Evolutionary conservation across 306 rosid species (phyloP).

Genomic region (Argentina anserina): DNA sequence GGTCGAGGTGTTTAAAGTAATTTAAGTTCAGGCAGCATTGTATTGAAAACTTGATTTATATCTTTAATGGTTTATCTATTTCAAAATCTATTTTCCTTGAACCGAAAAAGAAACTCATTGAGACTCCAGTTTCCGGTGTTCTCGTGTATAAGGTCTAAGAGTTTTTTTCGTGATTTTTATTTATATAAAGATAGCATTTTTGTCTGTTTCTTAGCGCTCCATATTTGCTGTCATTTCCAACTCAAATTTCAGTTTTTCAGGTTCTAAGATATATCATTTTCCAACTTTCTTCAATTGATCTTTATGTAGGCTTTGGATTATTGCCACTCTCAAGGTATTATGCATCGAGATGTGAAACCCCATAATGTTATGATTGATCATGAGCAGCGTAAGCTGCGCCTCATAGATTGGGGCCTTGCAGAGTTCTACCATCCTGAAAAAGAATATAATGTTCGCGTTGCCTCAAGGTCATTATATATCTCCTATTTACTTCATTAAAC

Average conservation of each 20-base stretch:
- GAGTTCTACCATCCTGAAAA: slow-evolving; percentile 46
- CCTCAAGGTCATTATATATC: slow-evolving; percentile 32
- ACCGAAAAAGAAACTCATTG: neutral
- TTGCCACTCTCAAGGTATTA: slow-evolving; percentile 48
- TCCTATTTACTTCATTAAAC: neutral
- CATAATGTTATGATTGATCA: slow-evolving; percentile 48
- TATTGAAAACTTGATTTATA: neutral
- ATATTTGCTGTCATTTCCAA: slow-evolving; percentile 2
- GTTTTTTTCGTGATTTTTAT: neutral
- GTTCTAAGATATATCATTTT: neutral
- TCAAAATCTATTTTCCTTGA: neutral
- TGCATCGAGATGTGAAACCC: slow-evolving; percentile 49
- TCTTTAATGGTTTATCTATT: neutral
- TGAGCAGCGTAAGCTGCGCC: slow-evolving; percentile 45
- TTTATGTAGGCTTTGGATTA: slow-evolving; percentile 39
- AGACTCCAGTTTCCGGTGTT: neutral
- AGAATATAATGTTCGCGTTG: slow-evolving; percentile 46
- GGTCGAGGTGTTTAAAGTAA: neutral
- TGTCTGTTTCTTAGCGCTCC: neutral
- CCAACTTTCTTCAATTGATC: slow-evolving; percentile 4
- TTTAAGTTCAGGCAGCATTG: neutral
- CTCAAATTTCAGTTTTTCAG: neutral
- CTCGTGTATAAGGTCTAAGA: neutral
- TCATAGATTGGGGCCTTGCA: slow-evolving; percentile 47
- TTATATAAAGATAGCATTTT: neutral